Conservation (phyloP, 352 stramenopile genomes). For the Elongisporangium undulatum region DNA sequence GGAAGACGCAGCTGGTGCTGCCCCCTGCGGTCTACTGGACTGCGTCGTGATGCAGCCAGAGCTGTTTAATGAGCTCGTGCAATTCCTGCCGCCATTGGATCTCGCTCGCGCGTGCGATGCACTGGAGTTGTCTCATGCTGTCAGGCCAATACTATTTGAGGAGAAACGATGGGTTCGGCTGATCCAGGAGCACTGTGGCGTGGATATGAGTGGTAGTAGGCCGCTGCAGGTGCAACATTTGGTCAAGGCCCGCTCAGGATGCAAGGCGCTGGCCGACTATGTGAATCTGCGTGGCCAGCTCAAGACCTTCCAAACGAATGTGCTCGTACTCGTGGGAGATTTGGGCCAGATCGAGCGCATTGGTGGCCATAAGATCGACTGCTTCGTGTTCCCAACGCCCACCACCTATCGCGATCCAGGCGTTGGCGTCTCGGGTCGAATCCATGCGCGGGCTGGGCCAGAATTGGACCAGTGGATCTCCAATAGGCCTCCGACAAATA, state of each 20-base stretch:
- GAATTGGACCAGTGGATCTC: slow-evolving; percentile 15
- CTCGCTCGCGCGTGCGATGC: slow-evolving; percentile 12
- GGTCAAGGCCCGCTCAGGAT: slow-evolving; percentile 9
- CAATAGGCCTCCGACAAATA: no score
- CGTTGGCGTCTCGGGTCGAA: slow-evolving; percentile 33
- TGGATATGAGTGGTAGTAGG: slow-evolving; percentile 1
- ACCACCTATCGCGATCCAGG: slow-evolving; percentile 26
- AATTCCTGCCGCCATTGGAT: slow-evolving; percentile 9
- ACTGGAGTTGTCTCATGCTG: slow-evolving; percentile 4
- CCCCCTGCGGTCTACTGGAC: neutral
- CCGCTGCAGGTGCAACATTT: slow-evolving; percentile 9
- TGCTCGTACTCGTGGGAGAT: slow-evolving; percentile 38
- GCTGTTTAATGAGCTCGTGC: slow-evolving; percentile 17
- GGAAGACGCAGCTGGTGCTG: neutral
- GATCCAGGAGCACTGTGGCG: slow-evolving; percentile 12
- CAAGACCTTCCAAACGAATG: slow-evolving; percentile 25
- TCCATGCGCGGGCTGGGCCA: slow-evolving; percentile 44
- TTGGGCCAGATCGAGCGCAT: slow-evolving; percentile 30
- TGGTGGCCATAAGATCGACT: slow-evolving; percentile 33
- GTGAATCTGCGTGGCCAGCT: slow-evolving; percentile 35
- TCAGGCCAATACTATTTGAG: slow-evolving; percentile 5
- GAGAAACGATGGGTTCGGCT: slow-evolving; percentile 14
- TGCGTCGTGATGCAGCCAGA: slow-evolving; percentile 11
- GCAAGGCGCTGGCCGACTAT: slow-evolving; percentile 26
- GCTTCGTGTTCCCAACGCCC: slow-evolving; percentile 59